phyloP scores from a whole-genome alignment of 2,329 filamentous ascomycete genomes.

The Ambrosiella beaveri region DNA sequence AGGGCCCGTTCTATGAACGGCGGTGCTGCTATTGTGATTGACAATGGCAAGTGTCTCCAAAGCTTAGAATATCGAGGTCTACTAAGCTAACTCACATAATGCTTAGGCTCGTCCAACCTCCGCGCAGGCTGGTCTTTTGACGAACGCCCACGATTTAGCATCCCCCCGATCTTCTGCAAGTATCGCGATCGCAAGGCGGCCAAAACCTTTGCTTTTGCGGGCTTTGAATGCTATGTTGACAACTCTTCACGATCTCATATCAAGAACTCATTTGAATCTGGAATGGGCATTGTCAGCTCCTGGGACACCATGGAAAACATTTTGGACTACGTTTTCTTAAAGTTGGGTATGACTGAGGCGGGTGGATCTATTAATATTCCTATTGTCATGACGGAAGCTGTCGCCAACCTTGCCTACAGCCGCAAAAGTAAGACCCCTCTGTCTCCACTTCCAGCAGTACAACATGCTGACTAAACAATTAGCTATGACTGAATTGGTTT shows the following conservation, averaged over 20 bases:
- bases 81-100: constrained; percentile 13
- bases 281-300: constrained; percentile 81
- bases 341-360: constrained; percentile 66
- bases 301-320: constrained; percentile 97
- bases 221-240: constrained; percentile 84
- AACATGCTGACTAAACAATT: neutral
- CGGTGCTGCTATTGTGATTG: constrained; percentile 76
- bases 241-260: constrained; percentile 83
- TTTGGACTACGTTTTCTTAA: constrained; percentile 86
- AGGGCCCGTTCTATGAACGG: constrained; percentile 41
- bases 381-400: constrained; percentile 86
- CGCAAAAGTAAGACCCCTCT: constrained; percentile 51
- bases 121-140: constrained; percentile 97
- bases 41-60: constrained; percentile 54
- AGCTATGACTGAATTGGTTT: constrained; percentile 96
- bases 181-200: constrained; percentile 89
- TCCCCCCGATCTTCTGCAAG: constrained; percentile 83
- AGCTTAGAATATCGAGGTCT: neutral
- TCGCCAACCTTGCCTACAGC: constrained; percentile 80
- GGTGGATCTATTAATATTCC: constrained; percentile 66
- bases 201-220: constrained; percentile 82
- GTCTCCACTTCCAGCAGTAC: neutral
- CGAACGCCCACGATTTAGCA: constrained; percentile 54
- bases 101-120: constrained; percentile 62
- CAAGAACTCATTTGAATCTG: constrained; percentile 76